phyloP scores from a whole-genome alignment of 2,329 filamentous ascomycete species.

The Endocalyx cinctus region DNA sequence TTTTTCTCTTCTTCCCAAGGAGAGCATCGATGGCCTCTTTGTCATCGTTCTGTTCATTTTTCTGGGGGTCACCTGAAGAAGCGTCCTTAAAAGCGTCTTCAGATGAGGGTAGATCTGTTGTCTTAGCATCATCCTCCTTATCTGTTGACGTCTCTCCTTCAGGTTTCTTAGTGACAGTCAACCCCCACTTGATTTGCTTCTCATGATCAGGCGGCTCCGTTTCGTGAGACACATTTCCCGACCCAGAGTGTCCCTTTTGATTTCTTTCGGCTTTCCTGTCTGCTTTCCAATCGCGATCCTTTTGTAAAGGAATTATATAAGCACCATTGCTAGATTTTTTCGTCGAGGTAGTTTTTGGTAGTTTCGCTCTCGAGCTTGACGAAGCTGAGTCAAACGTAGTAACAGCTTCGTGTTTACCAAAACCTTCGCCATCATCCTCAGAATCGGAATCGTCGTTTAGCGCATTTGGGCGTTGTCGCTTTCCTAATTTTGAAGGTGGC shows the following conservation, averaged over 20 bases:
- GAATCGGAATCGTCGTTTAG: slow-evolving; percentile 40
- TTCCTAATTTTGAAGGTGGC: slow-evolving; percentile 42
- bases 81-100: no score
- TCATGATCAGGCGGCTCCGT: slow-evolving; percentile 26
- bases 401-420: slow-evolving; percentile 25
- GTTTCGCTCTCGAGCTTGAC: slow-evolving; percentile 16
- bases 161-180: slow-evolving; percentile 28
- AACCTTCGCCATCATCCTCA: slow-evolving; percentile 25
- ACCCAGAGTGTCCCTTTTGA: no score
- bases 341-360: no score
- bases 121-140: slow-evolving; percentile 1
- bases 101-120: slow-evolving; percentile 4
- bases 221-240: slow-evolving; percentile 16
- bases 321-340: slow-evolving; percentile 10
- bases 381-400: slow-evolving; percentile 26
- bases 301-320: slow-evolving; percentile 24
- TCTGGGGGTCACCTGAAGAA: background rate
- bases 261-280: slow-evolving; percentile 21
- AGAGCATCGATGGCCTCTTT: slow-evolving; percentile 63
- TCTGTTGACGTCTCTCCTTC: slow-evolving; percentile 16
- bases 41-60: slow-evolving; percentile 28
- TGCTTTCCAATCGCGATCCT: slow-evolving; percentile 30
- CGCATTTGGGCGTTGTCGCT: slow-evolving; percentile 40
- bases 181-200: slow-evolving; percentile 33
- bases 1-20: slow-evolving; percentile 49